phyloP scores from a whole-genome alignment of 1,284 basidiomycete genomes.

The Ustilago lituana region DNA sequence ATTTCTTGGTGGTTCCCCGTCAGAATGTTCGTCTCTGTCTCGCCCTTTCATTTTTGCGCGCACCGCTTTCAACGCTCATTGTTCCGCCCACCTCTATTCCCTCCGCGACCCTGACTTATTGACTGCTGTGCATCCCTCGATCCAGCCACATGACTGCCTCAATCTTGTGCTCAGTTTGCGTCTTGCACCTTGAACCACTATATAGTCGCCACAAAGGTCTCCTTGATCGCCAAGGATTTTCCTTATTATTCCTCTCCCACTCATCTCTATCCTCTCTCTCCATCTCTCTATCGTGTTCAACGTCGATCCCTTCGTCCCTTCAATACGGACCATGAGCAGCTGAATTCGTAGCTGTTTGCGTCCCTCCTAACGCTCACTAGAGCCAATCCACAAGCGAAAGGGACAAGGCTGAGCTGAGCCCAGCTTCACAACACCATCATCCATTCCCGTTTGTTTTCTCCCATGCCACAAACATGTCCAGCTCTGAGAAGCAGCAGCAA shows the following conservation, averaged over 20 bases:
- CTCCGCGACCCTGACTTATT: too few relatives aligned
- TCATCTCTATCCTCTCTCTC: slow-evolving; percentile 1
- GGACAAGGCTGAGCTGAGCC: background rate
- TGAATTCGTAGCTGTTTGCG: slow-evolving; percentile 11
- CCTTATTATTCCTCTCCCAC: background rate
- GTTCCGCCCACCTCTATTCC: too few relatives aligned
- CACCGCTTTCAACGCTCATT: background rate
- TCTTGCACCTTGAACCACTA: too few relatives aligned
- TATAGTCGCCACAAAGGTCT: slow-evolving; percentile 9
- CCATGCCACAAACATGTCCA: slow-evolving; percentile 21
- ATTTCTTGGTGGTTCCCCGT: background rate
- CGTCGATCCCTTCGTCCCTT: background rate
- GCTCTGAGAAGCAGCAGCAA: slow-evolving; percentile 14
- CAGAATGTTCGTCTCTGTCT: slow-evolving; percentile 1
- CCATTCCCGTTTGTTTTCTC: background rate
- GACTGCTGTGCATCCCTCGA: too few relatives aligned
- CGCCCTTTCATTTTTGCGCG: background rate
- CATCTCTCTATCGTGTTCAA: background rate
- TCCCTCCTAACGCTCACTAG: slow-evolving; percentile 4
- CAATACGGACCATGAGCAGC: slow-evolving; percentile 14
- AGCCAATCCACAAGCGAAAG: too few relatives aligned
- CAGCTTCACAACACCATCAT: background rate
- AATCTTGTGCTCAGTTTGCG: too few relatives aligned
- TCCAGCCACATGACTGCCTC: too few relatives aligned
- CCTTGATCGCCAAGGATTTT: background rate